Evolutionary conservation across 257 asterid species (phyloP).

Genomic region (Primulina tabacum): DNA sequence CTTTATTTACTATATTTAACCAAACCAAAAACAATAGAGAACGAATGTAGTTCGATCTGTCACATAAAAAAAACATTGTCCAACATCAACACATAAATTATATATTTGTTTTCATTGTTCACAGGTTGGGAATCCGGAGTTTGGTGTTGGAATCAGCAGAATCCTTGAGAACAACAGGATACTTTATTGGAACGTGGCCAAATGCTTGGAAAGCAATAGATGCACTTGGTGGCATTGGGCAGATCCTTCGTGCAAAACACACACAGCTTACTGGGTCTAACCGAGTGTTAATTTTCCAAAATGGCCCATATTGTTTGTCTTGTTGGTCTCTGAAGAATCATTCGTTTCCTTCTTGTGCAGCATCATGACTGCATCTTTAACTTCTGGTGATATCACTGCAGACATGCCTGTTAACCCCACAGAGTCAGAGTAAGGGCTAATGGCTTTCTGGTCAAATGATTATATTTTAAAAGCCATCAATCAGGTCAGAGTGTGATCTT

Average conservation of each 20-base stretch:
- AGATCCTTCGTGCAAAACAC: constrained; percentile 35
- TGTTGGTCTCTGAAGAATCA: neutral
- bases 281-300: neutral
- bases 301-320: neutral
- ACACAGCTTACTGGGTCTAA: constrained; percentile 24
- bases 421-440: constrained; percentile 17
- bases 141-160: constrained; percentile 52
- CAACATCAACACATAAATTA: no score
- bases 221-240: constrained; percentile 45
- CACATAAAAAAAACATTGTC: no score
- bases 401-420: constrained; percentile 24
- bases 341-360: constrained; percentile 20
- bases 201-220: constrained; percentile 60
- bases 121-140: constrained; percentile 43
- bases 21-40: no score
- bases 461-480: no score
- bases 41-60: no score
- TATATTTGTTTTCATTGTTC: neutral
- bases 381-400: constrained; percentile 31
- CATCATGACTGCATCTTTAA: constrained; percentile 25
- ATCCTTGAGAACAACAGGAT: constrained; percentile 41
- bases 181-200: constrained; percentile 43
- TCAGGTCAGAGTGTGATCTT: neutral
- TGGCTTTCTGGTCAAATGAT: no score
- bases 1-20: no score